phyloP scores from a whole-genome alignment of 192 early-diverging fungal species.

The Coemansia sp. region DNA sequence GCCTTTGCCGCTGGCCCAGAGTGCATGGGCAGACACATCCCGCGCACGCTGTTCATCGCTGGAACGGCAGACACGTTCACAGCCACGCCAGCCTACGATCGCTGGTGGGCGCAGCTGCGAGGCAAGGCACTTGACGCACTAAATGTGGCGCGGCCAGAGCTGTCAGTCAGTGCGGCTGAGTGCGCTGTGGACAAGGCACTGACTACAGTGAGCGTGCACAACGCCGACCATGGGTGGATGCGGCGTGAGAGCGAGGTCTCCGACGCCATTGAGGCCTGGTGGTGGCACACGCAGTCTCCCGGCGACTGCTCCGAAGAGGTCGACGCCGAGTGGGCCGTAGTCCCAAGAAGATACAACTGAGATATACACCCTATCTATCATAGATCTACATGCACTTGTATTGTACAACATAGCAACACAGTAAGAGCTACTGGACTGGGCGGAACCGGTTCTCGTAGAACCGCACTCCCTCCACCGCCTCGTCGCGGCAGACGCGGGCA shows the following conservation, averaged over 20 bases:
- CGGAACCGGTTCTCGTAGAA: conserved; percentile 70
- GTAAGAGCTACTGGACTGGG: background rate
- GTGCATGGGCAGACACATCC: background rate
- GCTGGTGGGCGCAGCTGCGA: conserved; percentile 43
- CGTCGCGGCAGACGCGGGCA: conserved; percentile 84
- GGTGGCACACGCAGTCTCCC: conserved; percentile 10
- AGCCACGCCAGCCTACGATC: conserved; percentile 24
- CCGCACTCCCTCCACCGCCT: conserved; percentile 76
- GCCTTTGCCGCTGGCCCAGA: conserved; percentile 10
- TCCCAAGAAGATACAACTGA: background rate
- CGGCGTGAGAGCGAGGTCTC: conserved; percentile 49
- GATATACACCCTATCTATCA: background rate
- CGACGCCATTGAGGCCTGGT: conserved; percentile 39
- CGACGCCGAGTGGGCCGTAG: background rate
- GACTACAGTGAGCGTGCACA: conserved; percentile 19
- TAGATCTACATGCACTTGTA: background rate
- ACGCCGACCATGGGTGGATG: conserved; percentile 52
- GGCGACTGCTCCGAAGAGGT: background rate
- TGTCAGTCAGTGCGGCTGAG: conserved; percentile 8
- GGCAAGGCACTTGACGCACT: conserved; percentile 16
- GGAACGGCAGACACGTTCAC: conserved; percentile 46
- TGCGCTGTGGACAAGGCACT: conserved; percentile 26
- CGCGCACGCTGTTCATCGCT: conserved; percentile 39
- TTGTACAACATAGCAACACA: background rate
- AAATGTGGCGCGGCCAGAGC: background rate